Conservation (phyloP, 2,329 filamentous ascomycete species). For the Cladosporium sp. region DNA sequence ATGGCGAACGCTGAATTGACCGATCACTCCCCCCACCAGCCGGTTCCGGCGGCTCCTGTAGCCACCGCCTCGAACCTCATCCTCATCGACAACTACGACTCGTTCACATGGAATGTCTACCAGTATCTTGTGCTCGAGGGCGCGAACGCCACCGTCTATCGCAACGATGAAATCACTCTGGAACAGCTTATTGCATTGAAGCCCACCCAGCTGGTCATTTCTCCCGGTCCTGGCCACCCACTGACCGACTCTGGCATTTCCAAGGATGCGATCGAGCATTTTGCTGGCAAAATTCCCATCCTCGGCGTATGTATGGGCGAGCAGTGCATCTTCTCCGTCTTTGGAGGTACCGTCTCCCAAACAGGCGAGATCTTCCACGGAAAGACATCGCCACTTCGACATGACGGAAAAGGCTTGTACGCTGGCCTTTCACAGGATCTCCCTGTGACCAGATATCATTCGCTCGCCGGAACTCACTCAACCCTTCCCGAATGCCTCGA, state of each 20-base stretch:
- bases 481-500: constrained; percentile 85
- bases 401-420: constrained; percentile 93
- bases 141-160: constrained; percentile 78
- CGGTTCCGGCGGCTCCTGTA: constrained; percentile 71
- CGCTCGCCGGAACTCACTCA: constrained; percentile 85
- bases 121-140: constrained; percentile 98
- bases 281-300: constrained; percentile 90
- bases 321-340: constrained; percentile 96
- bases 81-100: constrained; percentile 98
- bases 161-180: constrained; percentile 88
- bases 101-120: constrained; percentile 99
- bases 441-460: constrained; percentile 93
- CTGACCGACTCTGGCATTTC: constrained; percentile 89
- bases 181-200: constrained; percentile 80
- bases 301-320: constrained; percentile 99
- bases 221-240: constrained; percentile 92
- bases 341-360: constrained; percentile 86
- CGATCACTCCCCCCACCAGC: constrained; percentile 87
- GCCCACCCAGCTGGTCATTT: constrained; percentile 92
- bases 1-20: constrained; percentile 50
- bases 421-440: constrained; percentile 75
- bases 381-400: constrained; percentile 87
- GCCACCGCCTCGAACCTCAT: constrained; percentile 85
- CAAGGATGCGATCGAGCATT: constrained; percentile 85
- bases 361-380: constrained; percentile 96